phyloP scores from a whole-genome alignment of 306 rosid genomes.

The Elaeagnus macrophylla region DNA sequence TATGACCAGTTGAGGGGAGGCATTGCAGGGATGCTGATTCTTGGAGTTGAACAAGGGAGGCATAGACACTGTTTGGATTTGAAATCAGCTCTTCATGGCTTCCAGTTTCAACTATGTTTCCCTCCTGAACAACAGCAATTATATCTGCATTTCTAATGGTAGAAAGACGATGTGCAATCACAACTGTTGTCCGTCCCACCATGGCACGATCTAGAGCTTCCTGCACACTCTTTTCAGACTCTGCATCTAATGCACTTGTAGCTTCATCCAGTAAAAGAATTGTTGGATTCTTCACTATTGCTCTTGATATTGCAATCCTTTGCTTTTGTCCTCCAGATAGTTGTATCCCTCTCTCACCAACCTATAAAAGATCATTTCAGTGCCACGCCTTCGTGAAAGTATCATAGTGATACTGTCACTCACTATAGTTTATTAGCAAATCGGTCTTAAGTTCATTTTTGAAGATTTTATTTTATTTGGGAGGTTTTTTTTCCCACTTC shows the following conservation, averaged over 20 bases:
- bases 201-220: slow-evolving; percentile 96
- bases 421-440: too few species aligned
- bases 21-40: slow-evolving; percentile 57
- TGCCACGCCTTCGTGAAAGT: neutral
- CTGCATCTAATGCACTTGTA: slow-evolving; percentile 88
- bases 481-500: neutral
- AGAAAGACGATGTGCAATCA: slow-evolving; percentile 90
- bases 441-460: too few species aligned
- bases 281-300: slow-evolving; percentile 84
- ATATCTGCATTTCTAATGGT: slow-evolving; percentile 79
- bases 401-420: too few species aligned
- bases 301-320: slow-evolving; percentile 88
- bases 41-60: slow-evolving; percentile 73
- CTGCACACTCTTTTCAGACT: slow-evolving; percentile 93
- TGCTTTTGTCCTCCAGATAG: slow-evolving; percentile 95
- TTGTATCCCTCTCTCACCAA: slow-evolving; percentile 97
- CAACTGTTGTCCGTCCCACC: slow-evolving; percentile 89
- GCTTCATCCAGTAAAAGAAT: slow-evolving; percentile 85
- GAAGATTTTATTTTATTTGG: too few species aligned
- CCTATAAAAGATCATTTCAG: slow-evolving; percentile 33
- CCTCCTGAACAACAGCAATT: slow-evolving; percentile 78
- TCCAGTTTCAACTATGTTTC: slow-evolving; percentile 84
- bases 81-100: slow-evolving; percentile 82
- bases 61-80: slow-evolving; percentile 58
- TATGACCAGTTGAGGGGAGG: slow-evolving; percentile 44